A percentile compares a stretch with the other conserved stretches of the same genome.
phyloP scores from a whole-genome alignment of 2,329 filamentous ascomycete species.

The Pseudovirgaria hyperparasitica region DNA sequence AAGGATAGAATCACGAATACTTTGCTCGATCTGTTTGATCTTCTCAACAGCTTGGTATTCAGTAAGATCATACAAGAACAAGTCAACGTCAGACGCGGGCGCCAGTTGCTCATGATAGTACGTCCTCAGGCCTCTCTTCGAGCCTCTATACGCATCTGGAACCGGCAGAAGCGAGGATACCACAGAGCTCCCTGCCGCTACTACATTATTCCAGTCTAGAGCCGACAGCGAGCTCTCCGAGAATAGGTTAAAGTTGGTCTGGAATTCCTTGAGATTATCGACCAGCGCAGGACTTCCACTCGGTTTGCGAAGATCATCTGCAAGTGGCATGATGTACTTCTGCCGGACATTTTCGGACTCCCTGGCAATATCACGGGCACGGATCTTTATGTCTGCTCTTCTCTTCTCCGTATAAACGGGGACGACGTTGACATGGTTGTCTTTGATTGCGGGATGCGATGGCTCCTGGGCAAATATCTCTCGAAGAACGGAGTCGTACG shows the following conservation, averaged over 20 bases:
- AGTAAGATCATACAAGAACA: conserved; percentile 70
- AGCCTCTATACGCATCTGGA: conserved; percentile 35
- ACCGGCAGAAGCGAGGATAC: conserved; percentile 62
- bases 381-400: conserved; percentile 45
- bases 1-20: conserved; percentile 64
- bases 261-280: conserved; percentile 54
- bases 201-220: conserved; percentile 70
- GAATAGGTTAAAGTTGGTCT: conserved; percentile 69
- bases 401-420: conserved; percentile 55
- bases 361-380: conserved; percentile 44
- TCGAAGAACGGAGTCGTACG: conserved; percentile 54
- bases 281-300: conserved; percentile 58
- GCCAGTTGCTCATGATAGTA: conserved; percentile 76
- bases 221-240: conserved; percentile 66
- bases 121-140: conserved; percentile 28
- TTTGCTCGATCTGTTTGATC: conserved; percentile 67
- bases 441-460: conserved; percentile 41
- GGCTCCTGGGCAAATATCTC: conserved; percentile 58
- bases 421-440: conserved; percentile 49
- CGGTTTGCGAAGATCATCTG: conserved; percentile 46
- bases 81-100: conserved; percentile 74
- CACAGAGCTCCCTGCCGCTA: conserved; percentile 70
- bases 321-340: conserved; percentile 57
- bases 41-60: conserved; percentile 71
- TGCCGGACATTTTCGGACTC: conserved; percentile 50